These are phyloP conservation scores for Takashimella tepidaria DNA, from an alignment of 1,284 basidiomycete genomes.

Conservation along the genomic window DNA sequence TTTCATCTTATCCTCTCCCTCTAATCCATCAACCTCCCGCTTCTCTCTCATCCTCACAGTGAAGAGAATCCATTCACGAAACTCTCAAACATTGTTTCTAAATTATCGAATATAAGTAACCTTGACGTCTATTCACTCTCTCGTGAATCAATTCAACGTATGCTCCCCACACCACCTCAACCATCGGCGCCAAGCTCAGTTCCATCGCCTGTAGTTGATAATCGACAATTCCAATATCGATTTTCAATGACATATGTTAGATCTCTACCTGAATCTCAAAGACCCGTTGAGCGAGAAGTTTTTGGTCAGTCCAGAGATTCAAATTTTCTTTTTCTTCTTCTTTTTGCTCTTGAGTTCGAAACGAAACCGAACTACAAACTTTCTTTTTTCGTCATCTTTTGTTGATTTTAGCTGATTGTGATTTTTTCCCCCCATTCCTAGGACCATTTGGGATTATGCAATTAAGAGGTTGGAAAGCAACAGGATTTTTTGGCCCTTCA, in stretches of 20 bases:
- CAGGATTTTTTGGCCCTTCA: slow-evolving; percentile 45
- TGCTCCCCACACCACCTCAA: slow-evolving; percentile 32
- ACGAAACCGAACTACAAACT: no score
- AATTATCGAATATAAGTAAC: slow-evolving; percentile 42
- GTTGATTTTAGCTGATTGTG: background rate
- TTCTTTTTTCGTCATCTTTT: no score
- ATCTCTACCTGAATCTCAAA: slow-evolving; percentile 40
- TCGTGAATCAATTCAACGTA: slow-evolving; percentile 46
- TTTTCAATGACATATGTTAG: slow-evolving; percentile 45
- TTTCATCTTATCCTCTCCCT: no score
- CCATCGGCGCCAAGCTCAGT: slow-evolving; percentile 12
- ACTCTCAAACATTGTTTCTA: slow-evolving; percentile 44
- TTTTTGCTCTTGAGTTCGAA: no score
- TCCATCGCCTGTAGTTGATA: slow-evolving; percentile 33
- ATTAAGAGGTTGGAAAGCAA: slow-evolving; percentile 40
- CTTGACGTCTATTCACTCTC: slow-evolving; percentile 49
- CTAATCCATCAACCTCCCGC: no score
- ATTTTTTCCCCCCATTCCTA: slow-evolving; percentile 8
- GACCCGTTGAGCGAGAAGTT: slow-evolving; percentile 46
- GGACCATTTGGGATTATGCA: slow-evolving; percentile 43
- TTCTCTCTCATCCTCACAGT: background rate
- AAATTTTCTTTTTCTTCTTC: no score
- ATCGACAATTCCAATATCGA: slow-evolving; percentile 44
- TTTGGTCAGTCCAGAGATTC: slow-evolving; percentile 38
- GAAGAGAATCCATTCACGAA: slow-evolving; percentile 38